phyloP scores from a whole-genome alignment of 176 grass and related monocot genomes.

The Aegilops longissima region DNA sequence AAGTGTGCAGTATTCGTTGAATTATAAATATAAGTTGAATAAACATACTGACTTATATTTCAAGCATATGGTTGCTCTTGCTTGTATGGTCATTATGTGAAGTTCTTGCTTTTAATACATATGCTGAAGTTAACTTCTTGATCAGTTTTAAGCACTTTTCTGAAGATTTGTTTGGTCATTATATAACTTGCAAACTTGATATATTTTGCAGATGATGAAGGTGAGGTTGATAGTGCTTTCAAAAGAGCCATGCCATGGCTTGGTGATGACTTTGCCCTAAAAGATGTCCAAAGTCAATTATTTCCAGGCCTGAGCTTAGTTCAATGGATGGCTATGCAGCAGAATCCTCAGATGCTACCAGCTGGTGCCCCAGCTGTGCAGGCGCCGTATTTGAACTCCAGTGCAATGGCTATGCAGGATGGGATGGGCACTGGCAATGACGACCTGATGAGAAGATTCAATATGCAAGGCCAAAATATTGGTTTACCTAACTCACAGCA shows the following conservation, averaged over 20 bases:
- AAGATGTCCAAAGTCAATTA: slow-evolving; percentile 82
- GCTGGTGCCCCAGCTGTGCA: slow-evolving; percentile 44
- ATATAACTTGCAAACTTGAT: slow-evolving; percentile 25
- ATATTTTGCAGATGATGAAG: slow-evolving; percentile 74
- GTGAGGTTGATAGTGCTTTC: slow-evolving; percentile 89
- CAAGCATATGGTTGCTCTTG: neutral
- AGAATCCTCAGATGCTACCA: slow-evolving; percentile 73
- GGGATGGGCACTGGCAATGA: slow-evolving; percentile 42
- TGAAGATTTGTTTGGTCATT: slow-evolving; percentile 4
- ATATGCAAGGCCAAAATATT: slow-evolving; percentile 60
- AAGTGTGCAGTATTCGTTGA: neutral
- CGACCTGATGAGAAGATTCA: slow-evolving; percentile 58
- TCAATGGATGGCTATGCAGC: slow-evolving; percentile 99
- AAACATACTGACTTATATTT: neutral
- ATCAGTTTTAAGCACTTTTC: neutral
- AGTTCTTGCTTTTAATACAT: neutral
- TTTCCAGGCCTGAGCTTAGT: slow-evolving; percentile 88
- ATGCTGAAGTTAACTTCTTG: neutral
- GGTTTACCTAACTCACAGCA: slow-evolving; percentile 70
- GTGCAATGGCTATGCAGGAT: slow-evolving; percentile 50
- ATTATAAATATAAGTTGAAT: slow-evolving; percentile 4
- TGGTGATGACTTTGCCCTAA: slow-evolving; percentile 84
- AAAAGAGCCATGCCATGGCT: slow-evolving; percentile 92
- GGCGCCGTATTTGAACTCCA: slow-evolving; percentile 45
- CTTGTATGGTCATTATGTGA: neutral